Conservation (phyloP, 1,139 yeast species). For the Debaryomyces sp. region DNA sequence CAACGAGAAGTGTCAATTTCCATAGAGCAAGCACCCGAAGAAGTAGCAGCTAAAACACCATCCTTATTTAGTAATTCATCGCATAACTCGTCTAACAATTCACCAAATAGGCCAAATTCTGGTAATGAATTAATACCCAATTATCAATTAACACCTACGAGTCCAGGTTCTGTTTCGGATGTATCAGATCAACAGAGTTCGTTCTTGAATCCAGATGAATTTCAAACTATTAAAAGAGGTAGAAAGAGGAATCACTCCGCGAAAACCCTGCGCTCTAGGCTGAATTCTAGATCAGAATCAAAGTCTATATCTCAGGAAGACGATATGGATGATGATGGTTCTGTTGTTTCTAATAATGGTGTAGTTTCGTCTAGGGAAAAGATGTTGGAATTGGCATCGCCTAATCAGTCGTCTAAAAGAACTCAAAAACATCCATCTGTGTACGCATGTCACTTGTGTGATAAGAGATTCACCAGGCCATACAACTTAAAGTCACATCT, state of each 20-base stretch:
- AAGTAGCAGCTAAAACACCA: slow-evolving; percentile 42
- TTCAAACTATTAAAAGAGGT: slow-evolving; percentile 34
- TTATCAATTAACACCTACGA: slow-evolving; percentile 20
- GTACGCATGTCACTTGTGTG: slow-evolving; percentile 83
- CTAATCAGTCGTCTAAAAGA: slow-evolving; percentile 52
- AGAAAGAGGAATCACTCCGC: slow-evolving; percentile 33
- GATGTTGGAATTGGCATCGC: slow-evolving; percentile 63
- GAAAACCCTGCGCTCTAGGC: slow-evolving; percentile 20
- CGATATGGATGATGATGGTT: slow-evolving; percentile 16
- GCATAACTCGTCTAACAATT: slow-evolving; percentile 33
- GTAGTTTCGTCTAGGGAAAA: slow-evolving; percentile 50
- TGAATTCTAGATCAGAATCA: slow-evolving; percentile 19
- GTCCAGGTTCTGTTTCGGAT: slow-evolving; percentile 19
- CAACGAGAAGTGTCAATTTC: slow-evolving; percentile 29
- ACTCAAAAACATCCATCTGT: slow-evolving; percentile 78
- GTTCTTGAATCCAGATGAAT: slow-evolving; percentile 40
- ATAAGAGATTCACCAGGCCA: slow-evolving; percentile 85
- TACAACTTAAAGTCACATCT: slow-evolving; percentile 90
- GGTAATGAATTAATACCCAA: slow-evolving; percentile 21
- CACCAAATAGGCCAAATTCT: slow-evolving; percentile 15
- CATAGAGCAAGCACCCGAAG: slow-evolving; percentile 38
- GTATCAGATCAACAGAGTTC: slow-evolving; percentile 14
- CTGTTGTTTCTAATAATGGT: not conserved
- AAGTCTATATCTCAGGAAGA: slow-evolving; percentile 15
- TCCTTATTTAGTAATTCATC: slow-evolving; percentile 48